phyloP scores from a whole-genome alignment of 2,329 filamentous ascomycete genomes.

The Elsinoe arachidis region DNA sequence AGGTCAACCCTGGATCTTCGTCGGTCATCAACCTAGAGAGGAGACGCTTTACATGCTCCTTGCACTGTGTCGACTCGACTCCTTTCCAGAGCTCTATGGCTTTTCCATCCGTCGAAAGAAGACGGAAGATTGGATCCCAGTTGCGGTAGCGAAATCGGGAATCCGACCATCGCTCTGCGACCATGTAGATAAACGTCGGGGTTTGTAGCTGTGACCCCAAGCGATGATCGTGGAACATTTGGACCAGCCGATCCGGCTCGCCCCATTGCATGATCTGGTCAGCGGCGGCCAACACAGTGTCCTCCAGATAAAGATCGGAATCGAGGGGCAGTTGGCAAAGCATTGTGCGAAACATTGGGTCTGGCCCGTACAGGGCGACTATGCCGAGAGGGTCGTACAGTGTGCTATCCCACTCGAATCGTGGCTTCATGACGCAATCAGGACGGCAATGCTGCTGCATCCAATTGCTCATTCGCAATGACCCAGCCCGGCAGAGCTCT shows the following conservation, averaged over 20 bases:
- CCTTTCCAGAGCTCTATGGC: too few relatives aligned
- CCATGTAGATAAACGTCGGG: neutral
- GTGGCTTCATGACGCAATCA: slow-evolving; percentile 24
- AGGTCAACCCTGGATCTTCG: too few relatives aligned
- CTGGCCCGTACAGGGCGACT: slow-evolving; percentile 29
- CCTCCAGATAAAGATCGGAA: neutral
- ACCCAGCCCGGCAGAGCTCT: neutral
- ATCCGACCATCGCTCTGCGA: neutral
- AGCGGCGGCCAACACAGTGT: neutral
- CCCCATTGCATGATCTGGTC: neutral
- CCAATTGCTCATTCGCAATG: slow-evolving; percentile 3
- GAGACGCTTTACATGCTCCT: too few relatives aligned
- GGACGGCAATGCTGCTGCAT: neutral
- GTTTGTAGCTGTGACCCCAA: neutral
- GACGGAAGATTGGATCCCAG: neutral
- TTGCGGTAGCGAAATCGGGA: neutral
- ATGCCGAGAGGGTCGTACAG: slow-evolving; percentile 31
- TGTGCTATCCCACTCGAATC: slow-evolving; percentile 26
- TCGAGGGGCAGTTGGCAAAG: neutral
- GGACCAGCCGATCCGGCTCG: neutral
- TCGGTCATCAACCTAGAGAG: too few relatives aligned
- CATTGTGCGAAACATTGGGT: slow-evolving; percentile 20
- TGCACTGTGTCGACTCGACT: too few relatives aligned
- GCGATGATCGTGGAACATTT: neutral
- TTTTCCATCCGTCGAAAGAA: neutral